Evolutionary conservation across 768 basidiomycete species (phyloP).

Genomic region (Agrocybe chaxingu): DNA sequence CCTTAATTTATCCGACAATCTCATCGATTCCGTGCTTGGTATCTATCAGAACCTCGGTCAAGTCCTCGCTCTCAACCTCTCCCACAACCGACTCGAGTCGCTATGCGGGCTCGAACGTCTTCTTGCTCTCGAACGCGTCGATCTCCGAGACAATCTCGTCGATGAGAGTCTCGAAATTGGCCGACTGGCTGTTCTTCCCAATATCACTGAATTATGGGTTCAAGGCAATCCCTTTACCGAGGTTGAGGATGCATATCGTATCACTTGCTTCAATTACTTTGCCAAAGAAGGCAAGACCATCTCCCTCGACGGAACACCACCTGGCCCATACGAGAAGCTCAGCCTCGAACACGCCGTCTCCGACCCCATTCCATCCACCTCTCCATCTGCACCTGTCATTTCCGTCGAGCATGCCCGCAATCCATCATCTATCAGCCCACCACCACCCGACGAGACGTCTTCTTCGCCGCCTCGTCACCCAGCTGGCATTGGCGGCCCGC

Average conservation of each 20-base stretch:
- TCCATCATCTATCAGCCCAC: too few species aligned
- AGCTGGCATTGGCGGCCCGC: conserved; percentile 34
- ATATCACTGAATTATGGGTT: conserved; percentile 78
- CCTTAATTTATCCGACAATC: conserved; percentile 96
- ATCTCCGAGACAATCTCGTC: conserved; percentile 76
- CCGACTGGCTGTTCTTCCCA: conserved; percentile 74
- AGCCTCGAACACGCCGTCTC: conserved; percentile 35
- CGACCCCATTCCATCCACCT: conserved; percentile 3
- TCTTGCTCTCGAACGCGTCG: conserved; percentile 76
- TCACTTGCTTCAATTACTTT: conserved; percentile 82
- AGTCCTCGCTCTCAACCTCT: conserved; percentile 74
- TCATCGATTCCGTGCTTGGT: conserved; percentile 93
- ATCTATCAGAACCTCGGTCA: conserved; percentile 81
- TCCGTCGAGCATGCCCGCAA: too few species aligned
- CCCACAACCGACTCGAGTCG: conserved; percentile 88
- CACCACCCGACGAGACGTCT: conserved; percentile 15
- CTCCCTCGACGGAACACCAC: conserved; percentile 68
- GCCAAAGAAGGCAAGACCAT: conserved; percentile 79
- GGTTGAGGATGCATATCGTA: conserved; percentile 68
- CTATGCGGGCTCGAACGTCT: conserved; percentile 94
- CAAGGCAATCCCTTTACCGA: conserved; percentile 82
- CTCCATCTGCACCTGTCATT: conserved; percentile 19
- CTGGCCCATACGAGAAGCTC: conserved; percentile 70
- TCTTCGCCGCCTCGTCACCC: conserved; percentile 43
- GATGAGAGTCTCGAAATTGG: conserved; percentile 85